Evolutionary conservation across 306 rosid species (phyloP), one percentile per base, ranked within the genome.

Genomic region (Delonix regia): DNA sequence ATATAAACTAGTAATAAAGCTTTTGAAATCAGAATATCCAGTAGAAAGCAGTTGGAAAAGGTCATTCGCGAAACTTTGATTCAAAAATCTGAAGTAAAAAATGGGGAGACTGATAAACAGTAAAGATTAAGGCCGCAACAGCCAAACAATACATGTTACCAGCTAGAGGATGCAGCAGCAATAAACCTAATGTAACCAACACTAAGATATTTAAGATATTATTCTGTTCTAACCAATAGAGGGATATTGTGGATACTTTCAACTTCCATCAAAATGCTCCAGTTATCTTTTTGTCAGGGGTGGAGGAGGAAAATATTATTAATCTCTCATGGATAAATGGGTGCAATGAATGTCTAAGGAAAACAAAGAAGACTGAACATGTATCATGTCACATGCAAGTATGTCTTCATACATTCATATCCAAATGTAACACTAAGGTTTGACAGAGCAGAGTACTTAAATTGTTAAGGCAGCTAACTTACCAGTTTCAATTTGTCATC

Each of bases 401-500:
- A 1, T 15, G 44, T 4, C 12, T 60, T 59, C 19, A 4, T 74
- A 25, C 27, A 24, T 42, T 11, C 28, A 41, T 13, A 41, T 57
- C 68, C 48, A 44, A 59, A 25, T 11, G 24, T 15, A 74, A 15
- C 16, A 44, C 19, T 25, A 0, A 75, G 33, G 38, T 22, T 25
- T 45, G 28, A 68, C 47, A 39, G 39, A 21, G 42, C 63, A 52
- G 21, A 51, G 27, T 34, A 52, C 11, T 64, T 65, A 38, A 39
- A 21, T n/a, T 64, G 38, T 74, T 27, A 9, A 59, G 74, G 74
- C 19, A 66, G 76, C 56, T 15, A 74, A 73, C 87, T 83, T 84
- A 94, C 98, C 91, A 91, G 81, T 85, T 86, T 94, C 80, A 83
- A 77, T 75, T 81, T 89, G 68, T 86, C 90, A 48, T 83, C 94